Conservation (phyloP, 306 rosid genomes). For the Vachellia collinsii region DNA sequence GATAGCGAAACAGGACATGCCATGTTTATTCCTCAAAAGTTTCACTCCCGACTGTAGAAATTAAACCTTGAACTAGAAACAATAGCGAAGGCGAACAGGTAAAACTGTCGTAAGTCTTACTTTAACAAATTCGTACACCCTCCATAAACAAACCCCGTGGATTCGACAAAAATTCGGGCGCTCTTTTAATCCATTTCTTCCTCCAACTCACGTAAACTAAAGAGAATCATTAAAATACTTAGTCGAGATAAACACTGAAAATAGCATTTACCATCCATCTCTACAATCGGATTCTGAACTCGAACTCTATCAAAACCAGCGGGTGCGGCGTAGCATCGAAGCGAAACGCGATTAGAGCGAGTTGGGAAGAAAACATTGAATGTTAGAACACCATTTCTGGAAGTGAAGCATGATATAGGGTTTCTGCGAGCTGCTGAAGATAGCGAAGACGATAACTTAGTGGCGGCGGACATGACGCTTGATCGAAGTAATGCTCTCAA, state of each 20-base stretch:
- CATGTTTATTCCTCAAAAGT: background rate
- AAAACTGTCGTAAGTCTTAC: background rate
- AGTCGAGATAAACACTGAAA: background rate
- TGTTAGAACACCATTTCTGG: conserved; percentile 34
- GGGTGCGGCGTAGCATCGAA: conserved; percentile 73
- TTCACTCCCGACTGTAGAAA: background rate
- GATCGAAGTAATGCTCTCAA: conserved; percentile 42
- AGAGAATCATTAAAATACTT: background rate
- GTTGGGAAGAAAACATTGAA: conserved; percentile 53
- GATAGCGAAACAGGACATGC: background rate
- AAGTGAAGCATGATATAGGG: conserved; percentile 51
- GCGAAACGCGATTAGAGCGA: conserved; percentile 44
- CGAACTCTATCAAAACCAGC: conserved; percentile 48
- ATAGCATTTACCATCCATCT: conserved; percentile 81
- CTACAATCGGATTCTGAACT: conserved; percentile 86
- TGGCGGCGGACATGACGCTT: conserved; percentile 48
- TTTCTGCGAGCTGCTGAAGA: conserved; percentile 43
- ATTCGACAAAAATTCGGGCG: too few species aligned
- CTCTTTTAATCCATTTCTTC: background rate
- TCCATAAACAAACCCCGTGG: background rate
- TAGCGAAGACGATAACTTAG: conserved; percentile 45
- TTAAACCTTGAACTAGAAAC: background rate
- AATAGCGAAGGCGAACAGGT: background rate
- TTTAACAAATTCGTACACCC: background rate
- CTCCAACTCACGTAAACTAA: background rate